Conservation (phyloP, 2,329 filamentous ascomycete genomes). For the Colletotrichum lini region DNA sequence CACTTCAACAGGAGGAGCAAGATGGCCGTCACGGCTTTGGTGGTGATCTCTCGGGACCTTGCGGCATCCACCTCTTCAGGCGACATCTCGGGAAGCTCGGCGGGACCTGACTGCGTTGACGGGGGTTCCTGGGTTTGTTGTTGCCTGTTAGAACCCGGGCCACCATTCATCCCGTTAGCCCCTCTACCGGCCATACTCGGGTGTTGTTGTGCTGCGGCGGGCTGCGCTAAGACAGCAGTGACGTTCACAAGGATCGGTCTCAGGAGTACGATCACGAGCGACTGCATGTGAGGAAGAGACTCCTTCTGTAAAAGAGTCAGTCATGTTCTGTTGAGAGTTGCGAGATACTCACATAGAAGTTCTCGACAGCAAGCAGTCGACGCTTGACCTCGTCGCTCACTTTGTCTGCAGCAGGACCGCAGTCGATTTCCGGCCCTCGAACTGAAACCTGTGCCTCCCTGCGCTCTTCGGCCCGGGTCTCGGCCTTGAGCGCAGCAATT, state of each 20-base stretch:
- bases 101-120: conserved; percentile 43
- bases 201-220: conserved; percentile 62
- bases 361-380: conserved; percentile 81
- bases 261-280: conserved; percentile 90
- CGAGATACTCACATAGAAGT: conserved; percentile 82
- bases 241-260: conserved; percentile 91
- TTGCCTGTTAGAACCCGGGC: conserved; percentile 51
- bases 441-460: conserved; percentile 45
- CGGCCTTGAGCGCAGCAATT: conserved; percentile 60
- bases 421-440: conserved; percentile 56
- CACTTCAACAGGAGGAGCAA: conserved; percentile 93
- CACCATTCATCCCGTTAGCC: conserved; percentile 58
- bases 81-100: conserved; percentile 63
- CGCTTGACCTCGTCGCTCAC: conserved; percentile 71
- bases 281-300: conserved; percentile 89
- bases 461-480: conserved; percentile 50
- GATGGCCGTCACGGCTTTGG: conserved; percentile 92
- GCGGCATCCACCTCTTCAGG: conserved; percentile 86
- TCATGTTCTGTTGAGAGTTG: conserved; percentile 42
- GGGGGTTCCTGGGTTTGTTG: conserved; percentile 47
- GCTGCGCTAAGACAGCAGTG: conserved; percentile 81
- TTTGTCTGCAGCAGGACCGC: conserved; percentile 64
- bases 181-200: conserved; percentile 57
- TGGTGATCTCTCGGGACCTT: conserved; percentile 86
- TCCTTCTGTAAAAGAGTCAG: conserved; percentile 67